Evolutionary conservation across 129 eudicot species (phyloP).

Genomic region (Lonicera japonica): DNA sequence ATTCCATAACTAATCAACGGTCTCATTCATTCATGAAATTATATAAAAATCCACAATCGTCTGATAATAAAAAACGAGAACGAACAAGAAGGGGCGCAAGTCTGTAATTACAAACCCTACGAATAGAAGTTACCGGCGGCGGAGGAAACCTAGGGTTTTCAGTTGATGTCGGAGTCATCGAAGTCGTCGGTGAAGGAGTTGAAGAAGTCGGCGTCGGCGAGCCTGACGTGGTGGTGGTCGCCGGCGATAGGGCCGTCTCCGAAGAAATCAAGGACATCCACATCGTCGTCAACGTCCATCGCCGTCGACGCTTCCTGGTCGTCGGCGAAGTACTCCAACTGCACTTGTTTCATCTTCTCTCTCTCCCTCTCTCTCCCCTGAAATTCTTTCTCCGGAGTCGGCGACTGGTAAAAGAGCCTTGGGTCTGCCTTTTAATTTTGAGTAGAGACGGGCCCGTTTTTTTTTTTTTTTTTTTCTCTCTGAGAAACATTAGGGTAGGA

Average conservation of each 20-base stretch:
- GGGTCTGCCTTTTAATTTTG: too few species aligned
- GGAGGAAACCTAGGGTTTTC: not conserved
- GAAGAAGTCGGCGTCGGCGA: slow-evolving; percentile 74
- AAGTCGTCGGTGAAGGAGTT: slow-evolving; percentile 25
- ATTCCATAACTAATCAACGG: too few species aligned
- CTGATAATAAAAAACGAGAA: too few species aligned
- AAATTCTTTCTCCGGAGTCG: not conserved
- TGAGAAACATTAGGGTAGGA: too few species aligned
- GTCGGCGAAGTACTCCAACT: slow-evolving; percentile 54
- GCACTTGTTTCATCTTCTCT: slow-evolving; percentile 46
- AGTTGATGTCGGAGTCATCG: slow-evolving; percentile 16
- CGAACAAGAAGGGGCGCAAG: too few species aligned
- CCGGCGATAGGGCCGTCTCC: slow-evolving; percentile 59
- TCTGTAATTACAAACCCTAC: not conserved
- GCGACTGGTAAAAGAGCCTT: too few species aligned
- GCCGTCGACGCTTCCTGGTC: slow-evolving; percentile 63
- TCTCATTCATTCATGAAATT: too few species aligned
- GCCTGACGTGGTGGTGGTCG: slow-evolving; percentile 45
- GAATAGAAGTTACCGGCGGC: not conserved
- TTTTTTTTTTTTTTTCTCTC: too few species aligned
- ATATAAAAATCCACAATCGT: too few species aligned
- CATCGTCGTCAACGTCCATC: slow-evolving; percentile 87
- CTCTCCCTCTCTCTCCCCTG: slow-evolving; percentile 2
- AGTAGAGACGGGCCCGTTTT: too few species aligned
- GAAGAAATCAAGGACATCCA: slow-evolving; percentile 57